Conservation (phyloP, 805 yeast species). For the Hanseniaspora guilliermondii region DNA sequence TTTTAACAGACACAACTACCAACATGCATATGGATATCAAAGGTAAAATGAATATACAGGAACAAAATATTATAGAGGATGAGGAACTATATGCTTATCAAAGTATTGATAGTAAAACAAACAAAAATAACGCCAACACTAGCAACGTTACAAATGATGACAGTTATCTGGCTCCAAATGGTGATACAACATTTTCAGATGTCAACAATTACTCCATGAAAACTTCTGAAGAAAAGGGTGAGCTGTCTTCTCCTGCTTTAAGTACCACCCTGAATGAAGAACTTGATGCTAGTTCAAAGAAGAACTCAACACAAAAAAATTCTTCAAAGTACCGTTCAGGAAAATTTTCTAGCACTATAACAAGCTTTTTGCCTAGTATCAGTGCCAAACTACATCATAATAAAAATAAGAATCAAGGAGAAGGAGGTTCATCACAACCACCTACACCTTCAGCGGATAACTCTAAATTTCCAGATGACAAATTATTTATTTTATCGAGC, state of each 20-base stretch:
- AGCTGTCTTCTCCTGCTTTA: neutral
- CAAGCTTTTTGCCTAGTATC: slow-evolving; percentile 26
- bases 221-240: neutral
- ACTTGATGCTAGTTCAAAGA: neutral
- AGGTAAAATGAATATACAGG: neutral
- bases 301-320: neutral
- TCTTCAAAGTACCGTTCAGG: slow-evolving; percentile 22
- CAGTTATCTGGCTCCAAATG: neutral
- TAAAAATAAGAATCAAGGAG: slow-evolving; percentile 15
- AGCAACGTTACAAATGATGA: neutral
- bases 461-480: neutral
- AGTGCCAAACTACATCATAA: slow-evolving; percentile 27
- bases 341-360: slow-evolving; percentile 26
- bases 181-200: slow-evolving; percentile 2
- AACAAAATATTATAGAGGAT: neutral
- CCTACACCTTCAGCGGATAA: slow-evolving; percentile 5
- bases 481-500: neutral
- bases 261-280: neutral
- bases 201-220: neutral
- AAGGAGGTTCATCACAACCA: slow-evolving; percentile 2
- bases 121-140: neutral
- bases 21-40: neutral
- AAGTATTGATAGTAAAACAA: neutral
- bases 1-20: neutral
- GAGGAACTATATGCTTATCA: neutral